Evolutionary conservation across 495 filamentous ascomycete species (phyloP), one percentile per base, ranked within the genome.

Genomic region (Penicillium pulvis): DNA sequence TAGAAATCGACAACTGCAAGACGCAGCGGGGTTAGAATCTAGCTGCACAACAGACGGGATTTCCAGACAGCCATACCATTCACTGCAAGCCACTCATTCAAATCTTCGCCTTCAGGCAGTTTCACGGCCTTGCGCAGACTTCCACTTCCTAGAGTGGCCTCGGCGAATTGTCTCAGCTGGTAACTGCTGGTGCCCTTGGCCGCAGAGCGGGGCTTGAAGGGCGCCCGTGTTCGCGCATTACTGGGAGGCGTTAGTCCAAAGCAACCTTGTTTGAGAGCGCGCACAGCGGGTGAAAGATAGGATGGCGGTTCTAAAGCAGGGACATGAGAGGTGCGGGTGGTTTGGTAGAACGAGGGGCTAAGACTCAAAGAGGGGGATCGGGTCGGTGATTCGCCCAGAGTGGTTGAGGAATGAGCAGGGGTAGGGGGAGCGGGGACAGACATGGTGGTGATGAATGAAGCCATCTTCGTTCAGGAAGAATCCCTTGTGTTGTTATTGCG

Each of bases 81-180:
- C 49, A 98, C 95, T 24, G 94, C 94, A 58, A 98, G 76, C 94
- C 94, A 98, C 75, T 98, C 94, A 72, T 94, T 95, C 73, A 92
- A 77, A 75, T 98, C 94, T 68, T 98, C 94, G 45, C 95, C 94
- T 70, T 98, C 95, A 14, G 95, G 94, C 46, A 98, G 79, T 80
- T 91, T 95, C 61, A 98, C 94, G 35, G 94, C 93, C 78, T 98
- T 98, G 61, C 91, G 84, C 76, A 98, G 79, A 74, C 92, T 96
- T 35, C 94, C 94, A 67, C 91, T 95, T 26, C 94, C 94, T 16
- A 98, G 80, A 42, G 94, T 98, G 35, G 94, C 95, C 74, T 98
- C 94, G 14, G 94, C 94, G 82, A 97, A 98, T 66, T 98, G 94
- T 69, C 92, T 87, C 54, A 98, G 81, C 75, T 98, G 95, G 81